These are phyloP conservation scores for Sporisorium reilianum DNA, from an alignment of 1,284 basidiomycete genomes.

Conservation along the genomic window DNA sequence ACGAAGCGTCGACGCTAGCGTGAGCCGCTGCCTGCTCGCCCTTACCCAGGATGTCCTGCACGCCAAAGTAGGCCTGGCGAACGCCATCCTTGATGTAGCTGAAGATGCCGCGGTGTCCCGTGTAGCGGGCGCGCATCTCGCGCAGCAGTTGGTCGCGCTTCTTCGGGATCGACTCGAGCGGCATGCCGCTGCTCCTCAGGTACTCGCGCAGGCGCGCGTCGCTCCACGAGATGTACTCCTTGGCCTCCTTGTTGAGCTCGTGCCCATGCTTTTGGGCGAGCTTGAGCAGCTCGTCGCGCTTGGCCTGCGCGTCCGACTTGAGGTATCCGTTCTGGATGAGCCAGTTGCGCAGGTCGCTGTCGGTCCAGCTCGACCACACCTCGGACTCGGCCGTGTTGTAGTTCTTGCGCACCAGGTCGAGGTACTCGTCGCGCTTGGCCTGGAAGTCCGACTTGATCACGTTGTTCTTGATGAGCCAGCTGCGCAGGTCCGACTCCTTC, in stretches of 20 bases:
- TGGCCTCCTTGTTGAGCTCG: constrained; percentile 47
- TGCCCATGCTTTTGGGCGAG: constrained; percentile 59
- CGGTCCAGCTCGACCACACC: constrained; percentile 61
- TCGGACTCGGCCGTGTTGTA: constrained; percentile 54
- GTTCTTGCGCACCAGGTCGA: constrained; percentile 52
- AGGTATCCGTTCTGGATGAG: constrained; percentile 60
- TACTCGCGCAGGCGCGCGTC: constrained; percentile 63
- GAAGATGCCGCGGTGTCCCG: constrained; percentile 56
- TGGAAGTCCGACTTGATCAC: constrained; percentile 59
- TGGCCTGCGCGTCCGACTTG: constrained; percentile 54
- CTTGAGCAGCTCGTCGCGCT: constrained; percentile 62
- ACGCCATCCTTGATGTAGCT: constrained; percentile 61
- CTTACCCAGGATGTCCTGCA: constrained; percentile 59
- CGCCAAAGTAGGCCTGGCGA: constrained; percentile 57
- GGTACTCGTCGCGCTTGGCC: constrained; percentile 58
- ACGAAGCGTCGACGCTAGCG: constrained; percentile 49
- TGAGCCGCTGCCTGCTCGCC: constrained; percentile 55
- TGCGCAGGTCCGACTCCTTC: constrained; percentile 62
- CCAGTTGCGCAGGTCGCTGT: constrained; percentile 62
- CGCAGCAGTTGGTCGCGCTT: constrained; percentile 64
- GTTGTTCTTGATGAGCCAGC: constrained; percentile 61
- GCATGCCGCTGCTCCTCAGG: constrained; percentile 56
- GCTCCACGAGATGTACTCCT: constrained; percentile 64
- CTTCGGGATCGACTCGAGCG: constrained; percentile 52
- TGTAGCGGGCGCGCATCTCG: constrained; percentile 65